These are phyloP conservation scores for Erysimum cheiranthoides DNA, from an alignment of 345 rosid species.

Conservation along the genomic window DNA sequence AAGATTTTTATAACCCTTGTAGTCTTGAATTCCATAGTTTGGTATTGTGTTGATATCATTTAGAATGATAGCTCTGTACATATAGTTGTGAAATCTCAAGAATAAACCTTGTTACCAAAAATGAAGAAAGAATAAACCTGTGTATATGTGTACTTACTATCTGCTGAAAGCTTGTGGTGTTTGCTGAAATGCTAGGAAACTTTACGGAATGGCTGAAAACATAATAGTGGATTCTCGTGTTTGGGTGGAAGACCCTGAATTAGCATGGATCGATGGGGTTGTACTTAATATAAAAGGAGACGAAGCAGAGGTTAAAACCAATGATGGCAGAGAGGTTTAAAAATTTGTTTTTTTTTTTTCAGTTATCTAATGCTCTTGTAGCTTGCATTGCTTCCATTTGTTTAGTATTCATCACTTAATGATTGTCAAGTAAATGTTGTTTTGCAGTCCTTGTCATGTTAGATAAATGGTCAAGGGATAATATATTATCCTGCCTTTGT, in stretches of 20 bases:
- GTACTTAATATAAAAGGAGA: conserved; percentile 57
- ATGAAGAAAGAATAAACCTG: conserved; percentile 5
- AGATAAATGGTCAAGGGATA: conserved; percentile 13
- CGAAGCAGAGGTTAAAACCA: conserved; percentile 65
- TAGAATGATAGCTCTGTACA: neutral
- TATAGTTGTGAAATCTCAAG: neutral
- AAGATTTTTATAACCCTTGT: neutral
- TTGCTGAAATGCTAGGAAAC: conserved; percentile 29
- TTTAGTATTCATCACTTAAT: neutral
- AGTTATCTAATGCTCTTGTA: conserved; percentile 1
- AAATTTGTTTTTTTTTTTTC: neutral
- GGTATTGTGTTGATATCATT: neutral
- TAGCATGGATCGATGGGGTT: conserved; percentile 77
- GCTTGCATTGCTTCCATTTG: conserved; percentile 1
- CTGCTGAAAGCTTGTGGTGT: conserved; percentile 15
- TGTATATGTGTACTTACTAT: neutral
- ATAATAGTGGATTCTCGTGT: conserved; percentile 68
- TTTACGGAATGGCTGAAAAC: conserved; percentile 51
- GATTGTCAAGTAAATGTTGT: neutral
- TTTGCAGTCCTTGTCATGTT: conserved; percentile 3
- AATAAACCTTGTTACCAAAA: too few species aligned
- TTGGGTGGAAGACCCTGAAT: conserved; percentile 74
- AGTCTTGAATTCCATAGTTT: neutral
- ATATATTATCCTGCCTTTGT: neutral
- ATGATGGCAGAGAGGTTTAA: conserved; percentile 61